Base-by-base conservation (phyloP, 805 yeast species). In the Isabelozyma pseudorhagii region DNA sequence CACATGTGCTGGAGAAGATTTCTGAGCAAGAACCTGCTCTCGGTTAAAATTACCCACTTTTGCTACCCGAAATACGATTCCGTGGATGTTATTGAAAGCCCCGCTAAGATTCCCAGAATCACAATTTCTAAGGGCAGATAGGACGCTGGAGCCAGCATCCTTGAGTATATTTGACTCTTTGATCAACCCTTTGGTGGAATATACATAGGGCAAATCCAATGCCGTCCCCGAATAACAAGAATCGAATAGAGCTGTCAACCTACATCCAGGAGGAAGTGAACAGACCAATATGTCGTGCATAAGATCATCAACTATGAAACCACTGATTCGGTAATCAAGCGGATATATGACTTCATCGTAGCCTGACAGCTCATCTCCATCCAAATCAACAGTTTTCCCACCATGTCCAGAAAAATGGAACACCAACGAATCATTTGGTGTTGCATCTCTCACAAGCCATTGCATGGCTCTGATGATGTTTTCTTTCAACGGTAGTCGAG, bases 141-240 rank as follows among this genome's bases (percentile, higher is more conserved):
- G 50, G 2, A 68, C 71, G 38, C 65, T 72, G 17, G 55, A 44
- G 10, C 74, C 74, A 9, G 71, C 70, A 39, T 69, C 72, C 55
- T 70, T 69, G 50, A 58, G 54, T 41, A 68, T 53, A 52, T 63
- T 69, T 2, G 75, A 74, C 47, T 70, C 73, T 54, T 70, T 70
- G 40, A 70, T 62, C 15, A 69, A 60, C 11, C 75, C 75, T 55
- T 69, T 70, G 29, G 75, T 70, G 14, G 69, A 64, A 51, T 70
- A 70, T 28, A 70, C 73, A 50, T 64, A 70, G 5, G 75, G 75
- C 49, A 70, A 60, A 54, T 70, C 75, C 49, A 70, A 61, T 1
- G 72, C 74, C 31, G 75, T 67, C 21, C 75, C 75, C 10, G 74
- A 69, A 53, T 70, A 74, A 52, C 75, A 70, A 10, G 72, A 66